Base-by-base conservation (phyloP, 306 rosid genomes). In the Benincasa hispida region DNA sequence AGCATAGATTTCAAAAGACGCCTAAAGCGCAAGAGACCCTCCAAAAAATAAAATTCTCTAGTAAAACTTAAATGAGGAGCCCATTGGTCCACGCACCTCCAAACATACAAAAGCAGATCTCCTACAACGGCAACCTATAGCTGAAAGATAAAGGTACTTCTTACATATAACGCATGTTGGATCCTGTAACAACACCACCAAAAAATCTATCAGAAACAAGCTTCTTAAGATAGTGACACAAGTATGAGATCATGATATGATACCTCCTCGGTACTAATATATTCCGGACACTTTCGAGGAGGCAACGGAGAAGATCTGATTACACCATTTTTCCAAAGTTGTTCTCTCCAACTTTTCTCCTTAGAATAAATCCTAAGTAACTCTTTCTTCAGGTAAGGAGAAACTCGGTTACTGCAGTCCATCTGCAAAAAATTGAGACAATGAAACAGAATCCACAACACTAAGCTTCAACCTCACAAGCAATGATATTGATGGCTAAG, bases 201-300 rank as follows among this genome's bases (percentile, higher is more conserved):
- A 78, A 37, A 77, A 62, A 55, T 27, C 57, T 2, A 81, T 72
- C 78, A 81, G 77, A 82, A 4, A 81, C 3, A 35, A 32, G 79
- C 59, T 51, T 62, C 84, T 55, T 59, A 30, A 76, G 32, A 81
- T 59, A 77, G 76, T 70, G 77, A 72, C 45, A 59, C 53, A 61
- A 60, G 22, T 72, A 53, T 24, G 35, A 32, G 58, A 78, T 80
- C 78, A 69, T 78, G 69, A 42, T 50, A 81, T 72, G 39, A 41
- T 87, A 94, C 98, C 92, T 94, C 99, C 85, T 94, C 97, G 10
- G 91, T 88, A 80, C 96, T 93, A 53, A 94, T 90, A 81, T 85
- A 84, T 28, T 94, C 92, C 24, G 93, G 93, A 84, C 86, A 88
- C 76, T 85, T 83, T 39, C 91, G 87, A 82, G 95, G 83, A 55